Evolutionary conservation across 208 protist genomes (phyloP), one percentile per base, ranked within the genome.

Genomic region (Entamoeba invadens): DNA sequence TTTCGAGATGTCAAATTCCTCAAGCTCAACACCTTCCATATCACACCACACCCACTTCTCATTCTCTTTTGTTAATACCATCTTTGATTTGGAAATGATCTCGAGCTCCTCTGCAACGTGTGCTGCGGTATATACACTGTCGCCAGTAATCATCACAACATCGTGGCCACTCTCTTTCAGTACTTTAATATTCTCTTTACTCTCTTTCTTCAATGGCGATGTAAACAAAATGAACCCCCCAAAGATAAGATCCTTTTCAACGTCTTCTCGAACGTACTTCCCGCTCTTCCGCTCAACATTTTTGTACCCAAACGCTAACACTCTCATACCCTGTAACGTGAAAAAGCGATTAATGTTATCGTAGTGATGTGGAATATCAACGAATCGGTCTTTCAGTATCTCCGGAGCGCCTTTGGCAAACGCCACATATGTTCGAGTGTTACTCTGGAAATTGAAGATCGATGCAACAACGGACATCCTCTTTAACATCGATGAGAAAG

Each of bases 271-370:
- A 21, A 38, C 1, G 45, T 96, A 93, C 1, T 45, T 44, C 31
- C 57, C 31, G 5, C n/a, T 44, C 35, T 8, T 42, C 18, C 10
- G 8, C 46, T 94, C 44, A 8, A 47, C 35, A 25, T 14, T 2
- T 46, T 98, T 98, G 95, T 97, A 97, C 44, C 96, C 98, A 2
- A 99, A 95, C 1, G 99, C 98, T 50, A 99, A 97, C 44, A 99
- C 98, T 87, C 98, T 97, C 94, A 96, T 97, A 31, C 99, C 99
- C 51, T 97, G 87, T 14, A 97, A 92, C 0, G 98, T 97, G 72
- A 97, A 98, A 38, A 95, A 91, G 94, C 97, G 96, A 1, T 97
- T 97, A 42, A 97, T 94, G 47, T 95, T 91, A 45, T 98, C 96
- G 94, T 98, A 98, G 44, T 97, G 93, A 5, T 92, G 92, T 42